Percentiles rank a stretch among this genome's conserved stretches.
phyloP scores from a whole-genome alignment of 306 rosid genomes.

The Citrullus colocynthis region DNA sequence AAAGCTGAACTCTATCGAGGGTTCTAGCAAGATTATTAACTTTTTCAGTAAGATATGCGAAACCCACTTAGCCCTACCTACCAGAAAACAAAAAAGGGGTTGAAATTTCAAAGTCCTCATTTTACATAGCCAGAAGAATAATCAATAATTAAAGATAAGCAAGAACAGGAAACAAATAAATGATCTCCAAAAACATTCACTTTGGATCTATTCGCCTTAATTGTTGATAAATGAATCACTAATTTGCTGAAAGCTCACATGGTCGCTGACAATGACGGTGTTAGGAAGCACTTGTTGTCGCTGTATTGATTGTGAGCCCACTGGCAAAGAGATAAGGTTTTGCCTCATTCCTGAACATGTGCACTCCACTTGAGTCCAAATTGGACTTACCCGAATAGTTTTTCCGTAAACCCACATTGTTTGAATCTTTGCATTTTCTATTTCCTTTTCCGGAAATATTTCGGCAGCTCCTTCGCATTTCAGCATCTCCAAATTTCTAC shows the following conservation, averaged over 20 bases:
- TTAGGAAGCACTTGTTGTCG: constrained; percentile 22
- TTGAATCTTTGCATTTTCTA: not conserved
- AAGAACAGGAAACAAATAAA: not conserved
- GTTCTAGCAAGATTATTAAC: not conserved
- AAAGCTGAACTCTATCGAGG: not conserved
- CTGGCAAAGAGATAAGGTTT: constrained; percentile 3
- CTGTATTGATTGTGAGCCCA: not conserved
- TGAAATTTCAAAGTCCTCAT: not conserved
- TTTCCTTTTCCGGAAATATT: not conserved
- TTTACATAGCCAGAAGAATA: not conserved
- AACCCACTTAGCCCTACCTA: not conserved
- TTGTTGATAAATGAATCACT: not conserved
- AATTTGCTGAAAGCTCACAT: constrained; percentile 22
- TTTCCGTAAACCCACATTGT: not conserved
- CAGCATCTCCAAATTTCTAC: not conserved
- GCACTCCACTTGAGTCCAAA: not conserved
- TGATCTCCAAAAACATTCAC: not conserved
- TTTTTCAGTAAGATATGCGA: not conserved
- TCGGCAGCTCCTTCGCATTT: not conserved
- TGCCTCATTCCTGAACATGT: not conserved
- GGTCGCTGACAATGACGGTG: constrained; percentile 17
- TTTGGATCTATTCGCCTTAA: not conserved
- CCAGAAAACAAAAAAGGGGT: not conserved
- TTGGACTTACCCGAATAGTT: not conserved
- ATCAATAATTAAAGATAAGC: not conserved